These are phyloP conservation scores for Eucalyptus virginea DNA, from an alignment of 345 rosid species.

Conservation along the genomic window DNA sequence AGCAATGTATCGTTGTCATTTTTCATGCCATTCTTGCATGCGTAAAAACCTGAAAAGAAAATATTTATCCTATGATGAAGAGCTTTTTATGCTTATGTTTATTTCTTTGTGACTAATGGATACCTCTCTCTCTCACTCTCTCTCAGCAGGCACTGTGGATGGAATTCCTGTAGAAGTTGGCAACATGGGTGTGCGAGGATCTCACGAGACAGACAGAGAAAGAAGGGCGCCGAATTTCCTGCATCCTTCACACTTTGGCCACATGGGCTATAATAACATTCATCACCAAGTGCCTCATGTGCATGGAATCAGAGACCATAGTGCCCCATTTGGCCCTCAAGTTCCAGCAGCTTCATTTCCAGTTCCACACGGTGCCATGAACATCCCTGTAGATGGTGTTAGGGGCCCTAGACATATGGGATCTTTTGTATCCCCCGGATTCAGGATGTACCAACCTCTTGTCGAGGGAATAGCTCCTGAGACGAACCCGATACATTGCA, in stretches of 20 bases:
- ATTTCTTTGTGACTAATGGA: background rate
- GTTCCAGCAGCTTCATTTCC: slow-evolving; percentile 27
- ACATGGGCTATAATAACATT: slow-evolving; percentile 16
- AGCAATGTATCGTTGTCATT: background rate
- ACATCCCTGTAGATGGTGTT: slow-evolving; percentile 37
- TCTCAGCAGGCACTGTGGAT: slow-evolving; percentile 17
- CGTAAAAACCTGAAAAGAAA: background rate
- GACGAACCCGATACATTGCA: slow-evolving; percentile 30
- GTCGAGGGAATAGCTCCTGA: slow-evolving; percentile 16
- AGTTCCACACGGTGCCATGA: slow-evolving; percentile 17
- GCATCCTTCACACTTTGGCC: slow-evolving; percentile 23
- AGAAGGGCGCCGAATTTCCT: slow-evolving; percentile 30
- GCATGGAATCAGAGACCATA: slow-evolving; percentile 56
- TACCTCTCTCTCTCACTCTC: background rate
- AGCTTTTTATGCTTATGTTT: background rate
- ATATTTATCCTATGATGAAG: background rate
- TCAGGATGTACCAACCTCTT: slow-evolving; percentile 35
- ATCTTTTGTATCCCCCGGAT: slow-evolving; percentile 30
- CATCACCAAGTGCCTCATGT: slow-evolving; percentile 31
- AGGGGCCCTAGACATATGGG: slow-evolving; percentile 35
- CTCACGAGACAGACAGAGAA: slow-evolving; percentile 29
- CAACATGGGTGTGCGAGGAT: slow-evolving; percentile 21
- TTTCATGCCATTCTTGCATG: background rate
- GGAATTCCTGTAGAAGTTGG: slow-evolving; percentile 35
- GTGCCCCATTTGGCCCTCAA: slow-evolving; percentile 32